A percentile compares a stretch with the other conserved stretches of the same genome.
phyloP scores from a whole-genome alignment of 768 basidiomycete species.

The Mycena olivaceomarginata region DNA sequence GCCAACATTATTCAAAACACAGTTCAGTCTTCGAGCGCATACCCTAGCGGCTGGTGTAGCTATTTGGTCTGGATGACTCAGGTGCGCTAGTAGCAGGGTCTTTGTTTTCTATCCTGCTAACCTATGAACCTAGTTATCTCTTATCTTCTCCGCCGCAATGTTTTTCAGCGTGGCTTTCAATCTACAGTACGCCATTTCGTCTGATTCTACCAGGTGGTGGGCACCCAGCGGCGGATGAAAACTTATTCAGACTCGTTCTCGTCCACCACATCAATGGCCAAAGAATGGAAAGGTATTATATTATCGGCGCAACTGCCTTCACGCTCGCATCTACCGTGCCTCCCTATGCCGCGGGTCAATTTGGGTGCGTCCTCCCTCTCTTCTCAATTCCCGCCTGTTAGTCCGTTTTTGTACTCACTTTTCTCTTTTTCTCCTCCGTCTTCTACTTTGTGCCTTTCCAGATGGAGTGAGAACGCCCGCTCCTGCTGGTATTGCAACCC shows the following conservation, averaged over 20 bases:
- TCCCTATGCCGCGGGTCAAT: background rate
- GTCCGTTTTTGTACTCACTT: too few species aligned
- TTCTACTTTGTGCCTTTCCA: too few species aligned
- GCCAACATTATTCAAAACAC: background rate
- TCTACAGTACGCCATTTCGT: background rate
- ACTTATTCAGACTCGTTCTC: background rate
- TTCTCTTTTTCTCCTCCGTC: too few species aligned
- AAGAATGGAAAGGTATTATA: background rate
- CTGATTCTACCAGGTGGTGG: too few species aligned
- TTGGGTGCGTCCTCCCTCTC: background rate
- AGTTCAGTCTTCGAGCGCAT: background rate
- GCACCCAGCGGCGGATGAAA: too few species aligned
- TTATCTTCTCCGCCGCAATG: background rate
- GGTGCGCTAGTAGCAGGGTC: background rate
- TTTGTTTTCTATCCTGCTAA: too few species aligned
- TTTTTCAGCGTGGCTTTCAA: background rate
- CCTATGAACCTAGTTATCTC: background rate
- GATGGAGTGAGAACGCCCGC: too few species aligned
- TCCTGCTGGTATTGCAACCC: too few species aligned
- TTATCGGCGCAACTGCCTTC: background rate
- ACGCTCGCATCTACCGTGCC: background rate
- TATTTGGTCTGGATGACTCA: background rate
- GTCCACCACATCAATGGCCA: background rate
- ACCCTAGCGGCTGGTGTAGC: background rate
- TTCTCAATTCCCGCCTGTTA: too few species aligned